Conservation (phyloP, 2,329 filamentous ascomycete species). For the Canariomyces notabilis region DNA sequence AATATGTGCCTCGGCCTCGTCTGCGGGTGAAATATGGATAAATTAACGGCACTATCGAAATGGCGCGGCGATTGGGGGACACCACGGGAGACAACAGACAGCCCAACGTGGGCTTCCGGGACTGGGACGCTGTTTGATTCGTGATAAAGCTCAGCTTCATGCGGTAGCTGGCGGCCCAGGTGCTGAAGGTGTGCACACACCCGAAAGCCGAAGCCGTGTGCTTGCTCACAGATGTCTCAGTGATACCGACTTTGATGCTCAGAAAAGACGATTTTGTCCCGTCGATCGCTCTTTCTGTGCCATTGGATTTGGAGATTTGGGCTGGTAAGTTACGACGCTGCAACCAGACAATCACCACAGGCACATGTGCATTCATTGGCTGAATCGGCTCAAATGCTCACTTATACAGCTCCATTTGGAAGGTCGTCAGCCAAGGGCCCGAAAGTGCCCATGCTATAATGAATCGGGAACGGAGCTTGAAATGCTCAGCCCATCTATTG, state of each 20-base stretch:
- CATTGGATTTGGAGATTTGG: no score
- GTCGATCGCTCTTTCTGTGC: not conserved
- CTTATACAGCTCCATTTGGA: not conserved
- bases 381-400: slow-evolving; percentile 12
- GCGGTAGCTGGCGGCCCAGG: not conserved
- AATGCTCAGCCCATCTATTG: not conserved
- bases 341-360: not conserved
- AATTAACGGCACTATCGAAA: slow-evolving; percentile 11
- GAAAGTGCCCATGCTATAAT: slow-evolving; percentile 4
- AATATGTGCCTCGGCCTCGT: slow-evolving; percentile 1
- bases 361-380: slow-evolving; percentile 19
- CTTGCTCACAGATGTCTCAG: no score
- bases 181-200: no score
- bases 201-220: no score
- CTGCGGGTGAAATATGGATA: slow-evolving; percentile 18
- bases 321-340: no score
- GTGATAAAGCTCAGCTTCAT: slow-evolving; percentile 2
- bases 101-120: not conserved
- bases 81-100: slow-evolving; percentile 5
- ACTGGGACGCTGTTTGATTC: slow-evolving; percentile 9
- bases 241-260: no score
- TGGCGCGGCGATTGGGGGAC: slow-evolving; percentile 14
- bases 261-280: no score
- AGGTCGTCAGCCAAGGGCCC: not conserved
- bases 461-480: slow-evolving; percentile 18